phyloP scores from a whole-genome alignment of 805 yeast species.

The Yarrowia sp. region DNA sequence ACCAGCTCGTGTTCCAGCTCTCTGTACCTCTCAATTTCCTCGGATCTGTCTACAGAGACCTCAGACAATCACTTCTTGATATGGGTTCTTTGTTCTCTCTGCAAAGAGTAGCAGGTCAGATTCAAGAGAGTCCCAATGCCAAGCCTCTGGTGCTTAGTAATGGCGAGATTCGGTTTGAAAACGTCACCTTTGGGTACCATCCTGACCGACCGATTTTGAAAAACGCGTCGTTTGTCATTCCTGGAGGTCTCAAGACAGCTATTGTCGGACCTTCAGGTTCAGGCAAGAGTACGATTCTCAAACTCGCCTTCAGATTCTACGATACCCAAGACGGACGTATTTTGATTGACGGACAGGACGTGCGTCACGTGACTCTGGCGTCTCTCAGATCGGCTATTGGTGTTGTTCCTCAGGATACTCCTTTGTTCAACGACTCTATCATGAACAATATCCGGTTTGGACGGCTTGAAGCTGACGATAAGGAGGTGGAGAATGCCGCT shows the following conservation, averaged over 20 bases:
- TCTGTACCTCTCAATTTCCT: conserved; percentile 92
- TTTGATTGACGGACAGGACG: conserved; percentile 84
- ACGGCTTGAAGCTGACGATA: conserved; percentile 65
- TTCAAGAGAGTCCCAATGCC: conserved; percentile 63
- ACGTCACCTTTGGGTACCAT: conserved; percentile 89
- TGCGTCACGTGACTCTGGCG: conserved; percentile 68
- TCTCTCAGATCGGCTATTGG: conserved; percentile 74
- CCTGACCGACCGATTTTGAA: conserved; percentile 81
- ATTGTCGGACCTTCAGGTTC: conserved; percentile 96
- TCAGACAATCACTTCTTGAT: conserved; percentile 87
- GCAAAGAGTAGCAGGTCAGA: conserved; percentile 68
- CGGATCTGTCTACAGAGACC: conserved; percentile 93
- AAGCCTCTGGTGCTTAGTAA: conserved; percentile 58
- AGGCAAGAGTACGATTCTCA: conserved; percentile 87
- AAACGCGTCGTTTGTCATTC: conserved; percentile 79
- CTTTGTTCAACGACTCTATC: conserved; percentile 87
- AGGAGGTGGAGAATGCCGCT: conserved; percentile 64
- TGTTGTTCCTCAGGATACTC: conserved; percentile 97
- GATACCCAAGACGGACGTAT: conserved; percentile 79
- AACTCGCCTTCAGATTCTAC: conserved; percentile 83
- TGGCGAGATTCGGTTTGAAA: conserved; percentile 83
- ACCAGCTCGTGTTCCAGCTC: conserved; percentile 92
- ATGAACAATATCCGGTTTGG: conserved; percentile 88
- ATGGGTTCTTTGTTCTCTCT: conserved; percentile 93
- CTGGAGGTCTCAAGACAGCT: conserved; percentile 89